A percentile compares a stretch with the other conserved stretches of the same genome.
Conservation (phyloP, 1,139 yeast genomes). For the Scheffersomyces insectosa region DNA sequence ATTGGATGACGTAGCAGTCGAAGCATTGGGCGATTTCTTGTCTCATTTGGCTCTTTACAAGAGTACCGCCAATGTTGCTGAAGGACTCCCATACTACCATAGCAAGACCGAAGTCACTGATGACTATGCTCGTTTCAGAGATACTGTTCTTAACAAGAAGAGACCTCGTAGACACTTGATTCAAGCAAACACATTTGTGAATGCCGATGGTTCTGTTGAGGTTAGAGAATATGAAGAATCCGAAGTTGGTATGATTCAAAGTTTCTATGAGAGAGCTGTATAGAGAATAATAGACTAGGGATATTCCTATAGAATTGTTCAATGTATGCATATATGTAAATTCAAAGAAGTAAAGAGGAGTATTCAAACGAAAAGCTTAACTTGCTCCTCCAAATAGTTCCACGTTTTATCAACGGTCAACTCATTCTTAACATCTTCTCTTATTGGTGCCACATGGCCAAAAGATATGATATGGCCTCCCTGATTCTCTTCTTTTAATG, state of each 20-base stretch:
- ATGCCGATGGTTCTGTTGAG: constrained; percentile 42
- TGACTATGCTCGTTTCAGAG: constrained; percentile 65
- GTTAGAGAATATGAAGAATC: constrained; percentile 73
- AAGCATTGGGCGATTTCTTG: constrained; percentile 72
- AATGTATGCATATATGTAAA: background rate
- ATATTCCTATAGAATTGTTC: constrained; percentile 2
- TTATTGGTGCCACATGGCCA: constrained; percentile 6
- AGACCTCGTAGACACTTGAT: constrained; percentile 81
- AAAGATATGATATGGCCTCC: constrained; percentile 8
- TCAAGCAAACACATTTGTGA: constrained; percentile 70
- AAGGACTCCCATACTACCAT: constrained; percentile 63
- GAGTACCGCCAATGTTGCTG: constrained; percentile 67
- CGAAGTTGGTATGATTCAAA: constrained; percentile 75
- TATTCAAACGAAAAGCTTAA: background rate
- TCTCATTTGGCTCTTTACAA: constrained; percentile 74
- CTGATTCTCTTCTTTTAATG: constrained; percentile 7
- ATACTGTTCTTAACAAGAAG: constrained; percentile 67
- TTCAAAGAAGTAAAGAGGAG: background rate
- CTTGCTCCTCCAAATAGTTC: constrained; percentile 7
- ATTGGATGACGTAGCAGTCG: constrained; percentile 68
- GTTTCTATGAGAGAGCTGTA: constrained; percentile 63
- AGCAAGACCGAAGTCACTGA: constrained; percentile 67
- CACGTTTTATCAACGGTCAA: constrained; percentile 5
- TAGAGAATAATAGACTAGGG: constrained; percentile 10
- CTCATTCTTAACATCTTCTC: constrained; percentile 7